Percentiles rank a stretch among this genome's conserved stretches.
phyloP scores from a whole-genome alignment of 148 eudicot species.

The Dysphania ambrosioides region DNA sequence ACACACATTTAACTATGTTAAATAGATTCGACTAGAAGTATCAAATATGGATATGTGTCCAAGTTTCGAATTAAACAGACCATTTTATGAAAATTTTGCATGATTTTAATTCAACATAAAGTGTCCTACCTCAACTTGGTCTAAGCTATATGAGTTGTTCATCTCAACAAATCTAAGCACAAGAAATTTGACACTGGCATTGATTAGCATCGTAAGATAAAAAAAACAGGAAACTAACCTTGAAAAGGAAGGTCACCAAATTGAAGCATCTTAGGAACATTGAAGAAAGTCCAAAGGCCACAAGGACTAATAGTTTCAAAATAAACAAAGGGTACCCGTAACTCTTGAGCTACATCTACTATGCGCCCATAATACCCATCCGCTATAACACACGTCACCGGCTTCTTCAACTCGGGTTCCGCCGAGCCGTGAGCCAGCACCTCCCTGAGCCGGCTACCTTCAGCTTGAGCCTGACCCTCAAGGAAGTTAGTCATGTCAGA shows the following conservation, averaged over 20 bases:
- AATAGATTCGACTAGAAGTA: too few relatives aligned
- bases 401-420: neutral
- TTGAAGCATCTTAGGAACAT: constrained; percentile 34
- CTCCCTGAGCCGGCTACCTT: constrained; percentile 13
- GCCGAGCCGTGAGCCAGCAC: constrained; percentile 16
- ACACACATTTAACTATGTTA: too few relatives aligned
- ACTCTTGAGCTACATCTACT: constrained; percentile 32
- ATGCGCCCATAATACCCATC: constrained; percentile 35
- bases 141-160: too few relatives aligned
- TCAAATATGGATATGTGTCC: too few relatives aligned
- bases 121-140: too few relatives aligned
- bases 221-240: constrained; percentile 12
- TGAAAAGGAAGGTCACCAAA: constrained; percentile 35
- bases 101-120: too few relatives aligned
- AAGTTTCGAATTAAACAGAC: too few relatives aligned
- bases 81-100: too few relatives aligned
- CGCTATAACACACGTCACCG: constrained; percentile 39
- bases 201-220: too few relatives aligned
- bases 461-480: constrained; percentile 16
- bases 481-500: constrained; percentile 17
- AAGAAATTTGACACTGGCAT: too few relatives aligned
- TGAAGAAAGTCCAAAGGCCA: constrained; percentile 37
- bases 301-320: constrained; percentile 38
- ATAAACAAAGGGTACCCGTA: constrained; percentile 29
- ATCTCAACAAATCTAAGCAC: too few relatives aligned